Base-by-base conservation (phyloP, 1,139 yeast species). In the Pichia sp. region DNA sequence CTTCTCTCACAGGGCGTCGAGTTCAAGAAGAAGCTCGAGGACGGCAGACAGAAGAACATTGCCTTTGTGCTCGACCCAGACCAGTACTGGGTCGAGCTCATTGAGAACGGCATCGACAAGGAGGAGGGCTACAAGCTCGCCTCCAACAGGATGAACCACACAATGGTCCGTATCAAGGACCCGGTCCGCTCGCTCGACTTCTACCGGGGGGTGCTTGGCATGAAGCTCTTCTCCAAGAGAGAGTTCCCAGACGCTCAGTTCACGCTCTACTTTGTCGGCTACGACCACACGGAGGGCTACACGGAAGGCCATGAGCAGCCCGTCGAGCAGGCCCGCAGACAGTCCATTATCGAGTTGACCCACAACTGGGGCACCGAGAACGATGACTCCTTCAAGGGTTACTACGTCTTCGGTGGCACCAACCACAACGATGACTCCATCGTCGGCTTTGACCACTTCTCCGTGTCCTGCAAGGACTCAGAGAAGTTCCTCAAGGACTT, bases 31-130 rank as follows among this genome's bases (percentile, higher is more conserved):
- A 87, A 78, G 66, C 75, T 91, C 64, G 70, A 80, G 48, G 98
- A 93, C 66, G 99, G 99, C 30, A 84, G 97, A 72, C 96, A 89
- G 72, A 86, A 84, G 71, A 78, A 90, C 69, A 91, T 93, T 73
- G 98, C 98, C 0, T 93, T 93, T 72, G 96, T 85, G 2, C 80
- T 91, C 63, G 99, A 93, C 67, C 97, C 98, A 4, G 93, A 93
- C 72, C 95, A 95, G 62, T 93, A 93, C 75, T 93, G 99, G 99
- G 80, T 93, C 64, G 99, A 93, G 75, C 75, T 93, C 66, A 80
- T 92, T 63, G 84, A 84, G 65, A 84, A 91, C 67, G 77, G 73
- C 34, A 66, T 73, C 50, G 70, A 69, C 64, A 75, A 77, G 63
- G 63, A 63, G 31, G 78, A 72, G 31, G 74, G 65, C 45, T 74